phyloP scores from a whole-genome alignment of 805 yeast species.

The Saturnispora sekii region DNA sequence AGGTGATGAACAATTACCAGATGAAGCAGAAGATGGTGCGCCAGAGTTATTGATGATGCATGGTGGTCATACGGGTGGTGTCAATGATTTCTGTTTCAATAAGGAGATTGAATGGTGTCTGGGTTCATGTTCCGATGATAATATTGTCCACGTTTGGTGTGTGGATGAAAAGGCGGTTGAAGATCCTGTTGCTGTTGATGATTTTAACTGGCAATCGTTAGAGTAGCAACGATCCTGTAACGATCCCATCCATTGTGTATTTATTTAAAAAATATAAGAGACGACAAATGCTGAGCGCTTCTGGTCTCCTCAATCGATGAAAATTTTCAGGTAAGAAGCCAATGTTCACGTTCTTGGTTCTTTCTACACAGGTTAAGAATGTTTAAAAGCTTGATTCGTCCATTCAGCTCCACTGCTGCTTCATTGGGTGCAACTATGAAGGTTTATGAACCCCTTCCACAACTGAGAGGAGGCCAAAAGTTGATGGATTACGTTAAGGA shows the following conservation, averaged over 20 bases:
- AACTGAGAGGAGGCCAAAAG: constrained; percentile 36
- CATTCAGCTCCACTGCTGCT: constrained; percentile 5
- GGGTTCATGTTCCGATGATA: constrained; percentile 55
- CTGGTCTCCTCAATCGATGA: no score
- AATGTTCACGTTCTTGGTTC: no score
- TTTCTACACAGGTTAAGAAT: background rate
- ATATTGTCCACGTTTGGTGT: constrained; percentile 52
- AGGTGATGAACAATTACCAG: constrained; percentile 79
- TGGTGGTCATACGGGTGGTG: constrained; percentile 79
- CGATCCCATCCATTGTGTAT: background rate
- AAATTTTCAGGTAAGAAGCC: no score
- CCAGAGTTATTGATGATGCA: constrained; percentile 88
- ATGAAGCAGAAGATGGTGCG: constrained; percentile 85
- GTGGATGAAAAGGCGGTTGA: constrained; percentile 28
- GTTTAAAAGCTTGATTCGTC: constrained; percentile 6
- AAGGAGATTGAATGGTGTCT: constrained; percentile 68
- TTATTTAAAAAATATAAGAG: background rate
- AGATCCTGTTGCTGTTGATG: constrained; percentile 12
- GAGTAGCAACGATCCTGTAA: background rate
- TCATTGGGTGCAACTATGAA: constrained; percentile 15
- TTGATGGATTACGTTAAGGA: constrained; percentile 37
- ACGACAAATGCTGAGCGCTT: background rate
- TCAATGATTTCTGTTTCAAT: constrained; percentile 65
- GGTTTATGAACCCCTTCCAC: constrained; percentile 43
- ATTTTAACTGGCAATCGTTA: constrained; percentile 4